Evolutionary conservation across 2,329 filamentous ascomycete species (phyloP), one percentile per base, ranked within the genome.

Genomic region (Macroventuria anomochaeta): DNA sequence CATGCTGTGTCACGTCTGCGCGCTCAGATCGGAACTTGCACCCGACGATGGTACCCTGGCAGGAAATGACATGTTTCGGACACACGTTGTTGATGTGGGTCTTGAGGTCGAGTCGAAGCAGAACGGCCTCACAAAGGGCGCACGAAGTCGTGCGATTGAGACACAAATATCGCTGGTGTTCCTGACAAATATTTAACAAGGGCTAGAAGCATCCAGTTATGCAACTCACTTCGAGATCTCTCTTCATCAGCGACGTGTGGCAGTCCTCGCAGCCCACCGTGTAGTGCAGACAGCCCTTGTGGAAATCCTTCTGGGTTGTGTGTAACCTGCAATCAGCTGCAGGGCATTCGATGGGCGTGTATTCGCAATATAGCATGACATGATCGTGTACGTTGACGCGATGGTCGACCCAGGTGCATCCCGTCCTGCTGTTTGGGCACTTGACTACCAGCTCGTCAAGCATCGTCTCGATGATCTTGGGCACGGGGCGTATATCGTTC

Each of bases 391-490:
- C 76, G 62, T 84, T 81, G 34, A 80, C 81, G 40, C 85, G 77
- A 46, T 84, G 80, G 40, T 84, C 69, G 23, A 80, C 70, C 60
- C 81, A 79, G 33, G 71, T 65, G 71, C 85, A 88, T 5, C 85
- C 85, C 10, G 80, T 77, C 18, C 71, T 70, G n/a, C 67, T 70
- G 55, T 82, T 83, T 0, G 85, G 84, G 65, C 85, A 88, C 55
- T 79, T 81, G 50, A 87, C 85, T 15, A 79, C 69, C 32, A 88
- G 77, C 55, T 86, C 85, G 61, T 86, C 82, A 55, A 85, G 80
- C 78, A 88, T 86, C 53, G 83, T 84, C 63, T 79, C 77, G 56
- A 88, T 66, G 32, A 87, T 77, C 64, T 81, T 81, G 47, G 82
- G 83, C 26, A 83, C 81, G 1, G 69, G 64, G 15, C 67, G 59